These are phyloP conservation scores for Kregervanrija delftensis DNA, from an alignment of 805 yeast species.

Conservation along the genomic window DNA sequence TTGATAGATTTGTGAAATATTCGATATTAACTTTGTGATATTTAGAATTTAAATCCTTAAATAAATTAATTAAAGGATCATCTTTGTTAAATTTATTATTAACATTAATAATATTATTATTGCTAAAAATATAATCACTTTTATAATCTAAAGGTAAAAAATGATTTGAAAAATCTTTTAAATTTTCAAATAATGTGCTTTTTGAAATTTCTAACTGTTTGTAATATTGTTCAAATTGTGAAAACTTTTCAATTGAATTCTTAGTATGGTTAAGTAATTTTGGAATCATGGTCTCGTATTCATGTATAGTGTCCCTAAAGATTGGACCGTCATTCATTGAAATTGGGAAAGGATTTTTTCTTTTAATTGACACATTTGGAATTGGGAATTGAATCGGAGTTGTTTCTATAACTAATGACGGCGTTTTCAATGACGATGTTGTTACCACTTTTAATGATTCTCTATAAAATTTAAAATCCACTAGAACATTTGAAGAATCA, in stretches of 20 bases:
- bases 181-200: neutral
- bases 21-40: too few relatives aligned
- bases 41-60: neutral
- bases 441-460: neutral
- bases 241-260: conserved; percentile 11
- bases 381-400: too few relatives aligned
- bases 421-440: too few relatives aligned
- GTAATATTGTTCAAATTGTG: conserved; percentile 14
- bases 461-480: conserved; percentile 2
- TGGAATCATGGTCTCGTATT: conserved; percentile 22
- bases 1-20: conserved; percentile 1
- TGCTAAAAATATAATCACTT: neutral
- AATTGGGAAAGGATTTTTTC: conserved; percentile 20
- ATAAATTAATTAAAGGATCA: neutral
- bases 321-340: conserved; percentile 33
- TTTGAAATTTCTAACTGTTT: conserved; percentile 13
- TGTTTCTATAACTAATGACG: too few relatives aligned
- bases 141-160: conserved; percentile 4
- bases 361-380: too few relatives aligned
- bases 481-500: too few relatives aligned
- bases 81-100: neutral
- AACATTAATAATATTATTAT: neutral
- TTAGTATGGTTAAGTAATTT: conserved; percentile 14
- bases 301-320: conserved; percentile 23
- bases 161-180: conserved; percentile 7